Conservation (phyloP, 2,329 filamentous ascomycete genomes). For the Diplodia scrobiculata region DNA sequence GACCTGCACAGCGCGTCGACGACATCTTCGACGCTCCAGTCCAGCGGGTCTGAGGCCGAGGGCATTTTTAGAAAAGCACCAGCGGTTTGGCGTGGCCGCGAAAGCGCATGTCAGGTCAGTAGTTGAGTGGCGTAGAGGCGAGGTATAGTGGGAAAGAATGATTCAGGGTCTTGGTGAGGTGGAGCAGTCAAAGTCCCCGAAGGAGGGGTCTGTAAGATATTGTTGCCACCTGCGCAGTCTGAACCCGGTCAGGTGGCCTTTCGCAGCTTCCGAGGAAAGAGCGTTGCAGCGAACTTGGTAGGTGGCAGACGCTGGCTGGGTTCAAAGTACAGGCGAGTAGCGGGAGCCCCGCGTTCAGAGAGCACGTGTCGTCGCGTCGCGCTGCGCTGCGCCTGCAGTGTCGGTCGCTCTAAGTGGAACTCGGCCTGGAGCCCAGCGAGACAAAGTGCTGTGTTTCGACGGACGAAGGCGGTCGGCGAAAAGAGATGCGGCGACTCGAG, state of each 20-base stretch:
- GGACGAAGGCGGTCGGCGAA: constrained; percentile 5
- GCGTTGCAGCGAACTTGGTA: not conserved
- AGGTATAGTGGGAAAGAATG: not conserved
- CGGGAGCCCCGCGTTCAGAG: not conserved
- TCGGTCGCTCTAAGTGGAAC: not conserved
- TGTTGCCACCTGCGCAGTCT: not conserved
- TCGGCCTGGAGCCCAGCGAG: not conserved
- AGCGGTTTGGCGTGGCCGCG: not conserved
- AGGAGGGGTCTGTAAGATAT: not conserved
- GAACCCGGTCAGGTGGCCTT: not conserved
- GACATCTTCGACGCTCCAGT: constrained; percentile 71
- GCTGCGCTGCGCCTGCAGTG: not conserved
- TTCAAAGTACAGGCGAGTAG: not conserved
- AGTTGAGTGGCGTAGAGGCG: not conserved
- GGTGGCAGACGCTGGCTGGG: not conserved
- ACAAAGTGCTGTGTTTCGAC: not conserved
- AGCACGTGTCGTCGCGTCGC: not conserved
- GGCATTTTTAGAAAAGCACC: not conserved
- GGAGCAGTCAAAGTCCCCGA: not conserved
- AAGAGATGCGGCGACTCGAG: constrained; percentile 5
- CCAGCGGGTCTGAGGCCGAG: constrained; percentile 63
- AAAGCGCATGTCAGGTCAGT: constrained; percentile 2
- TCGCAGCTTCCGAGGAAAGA: not conserved
- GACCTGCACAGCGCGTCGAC: constrained; percentile 65
- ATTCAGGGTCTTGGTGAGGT: not conserved